These are phyloP conservation scores for Pichia kudriavzevii DNA, from an alignment of 1,139 yeast species.

Conservation along the genomic window DNA sequence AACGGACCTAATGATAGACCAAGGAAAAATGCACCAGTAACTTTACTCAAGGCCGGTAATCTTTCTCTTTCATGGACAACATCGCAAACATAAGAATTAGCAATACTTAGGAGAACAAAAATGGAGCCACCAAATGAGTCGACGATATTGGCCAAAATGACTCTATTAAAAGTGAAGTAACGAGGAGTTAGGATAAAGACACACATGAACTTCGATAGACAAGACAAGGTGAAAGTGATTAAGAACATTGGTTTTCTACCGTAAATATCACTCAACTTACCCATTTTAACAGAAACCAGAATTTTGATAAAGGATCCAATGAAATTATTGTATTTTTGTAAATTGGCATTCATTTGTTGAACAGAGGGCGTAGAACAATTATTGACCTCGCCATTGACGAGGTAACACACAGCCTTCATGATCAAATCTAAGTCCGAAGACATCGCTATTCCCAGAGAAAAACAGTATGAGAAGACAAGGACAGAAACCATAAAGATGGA, in stretches of 20 bases:
- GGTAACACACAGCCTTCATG: conserved; percentile 20
- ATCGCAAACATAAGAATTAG: conserved; percentile 59
- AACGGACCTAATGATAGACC: conserved; percentile 65
- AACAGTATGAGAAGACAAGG: conserved; percentile 18
- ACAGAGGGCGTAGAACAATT: conserved; percentile 19
- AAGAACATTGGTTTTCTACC: conserved; percentile 50
- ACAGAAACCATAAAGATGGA: conserved; percentile 22
- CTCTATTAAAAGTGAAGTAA: conserved; percentile 30
- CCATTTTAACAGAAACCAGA: conserved; percentile 41
- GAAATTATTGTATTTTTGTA: conserved; percentile 22
- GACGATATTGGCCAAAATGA: conserved; percentile 34
- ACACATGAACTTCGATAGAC: conserved; percentile 27
- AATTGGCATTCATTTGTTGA: conserved; percentile 20
- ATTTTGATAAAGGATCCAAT: conserved; percentile 24
- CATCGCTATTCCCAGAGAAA: conserved; percentile 18
- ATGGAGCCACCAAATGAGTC: conserved; percentile 52
- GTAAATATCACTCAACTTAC: conserved; percentile 54
- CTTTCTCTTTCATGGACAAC: conserved; percentile 50
- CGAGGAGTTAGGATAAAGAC: conserved; percentile 30
- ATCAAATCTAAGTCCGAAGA: conserved; percentile 22
- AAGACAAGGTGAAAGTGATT: conserved; percentile 27
- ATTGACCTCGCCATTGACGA: conserved; percentile 3
- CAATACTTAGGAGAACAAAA: conserved; percentile 42
- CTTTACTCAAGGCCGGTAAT: conserved; percentile 47
- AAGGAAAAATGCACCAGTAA: conserved; percentile 48